These are phyloP conservation scores for Eutypa lata DNA, from an alignment of 2,329 filamentous ascomycete genomes.

Conservation along the genomic window DNA sequence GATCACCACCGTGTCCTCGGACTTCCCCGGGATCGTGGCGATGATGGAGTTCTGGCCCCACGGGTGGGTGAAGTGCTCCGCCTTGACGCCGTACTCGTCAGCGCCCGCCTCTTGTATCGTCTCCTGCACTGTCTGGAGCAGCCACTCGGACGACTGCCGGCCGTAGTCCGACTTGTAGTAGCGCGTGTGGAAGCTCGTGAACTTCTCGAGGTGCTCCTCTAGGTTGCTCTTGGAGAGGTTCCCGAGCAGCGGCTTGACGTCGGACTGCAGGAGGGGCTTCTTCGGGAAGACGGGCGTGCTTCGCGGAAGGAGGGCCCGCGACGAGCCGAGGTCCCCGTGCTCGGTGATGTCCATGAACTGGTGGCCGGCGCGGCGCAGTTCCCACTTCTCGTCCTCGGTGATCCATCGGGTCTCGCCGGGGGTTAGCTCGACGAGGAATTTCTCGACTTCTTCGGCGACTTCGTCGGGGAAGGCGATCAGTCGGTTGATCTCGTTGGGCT, in stretches of 20 bases:
- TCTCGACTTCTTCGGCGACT: slow-evolving; percentile 38
- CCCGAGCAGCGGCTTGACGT: slow-evolving; percentile 64
- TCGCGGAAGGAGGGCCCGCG: slow-evolving; percentile 28
- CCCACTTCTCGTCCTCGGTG: slow-evolving; percentile 94
- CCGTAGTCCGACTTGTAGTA: slow-evolving; percentile 81
- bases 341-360: slow-evolving; percentile 96
- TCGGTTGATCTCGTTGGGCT: slow-evolving; percentile 47
- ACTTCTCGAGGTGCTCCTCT: slow-evolving; percentile 71
- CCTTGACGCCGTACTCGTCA: slow-evolving; percentile 61
- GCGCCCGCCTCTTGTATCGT: slow-evolving; percentile 72
- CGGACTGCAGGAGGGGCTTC: slow-evolving; percentile 61
- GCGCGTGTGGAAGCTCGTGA: slow-evolving; percentile 76
- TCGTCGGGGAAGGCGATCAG: slow-evolving; percentile 46
- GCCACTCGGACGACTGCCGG: slow-evolving; percentile 82
- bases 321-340: slow-evolving; percentile 59
- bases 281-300: slow-evolving; percentile 62
- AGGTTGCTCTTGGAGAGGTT: slow-evolving; percentile 74
- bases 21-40: slow-evolving; percentile 83
- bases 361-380: slow-evolving; percentile 73
- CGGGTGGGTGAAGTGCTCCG: slow-evolving; percentile 71
- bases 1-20: slow-evolving; percentile 80
- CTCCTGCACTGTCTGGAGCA: slow-evolving; percentile 69
- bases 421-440: slow-evolving; percentile 78
- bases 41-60: slow-evolving; percentile 94
- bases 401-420: slow-evolving; percentile 83